These are phyloP conservation scores for Neurospora cerealis DNA, from an alignment of 495 filamentous ascomycete species.

Conservation along the genomic window DNA sequence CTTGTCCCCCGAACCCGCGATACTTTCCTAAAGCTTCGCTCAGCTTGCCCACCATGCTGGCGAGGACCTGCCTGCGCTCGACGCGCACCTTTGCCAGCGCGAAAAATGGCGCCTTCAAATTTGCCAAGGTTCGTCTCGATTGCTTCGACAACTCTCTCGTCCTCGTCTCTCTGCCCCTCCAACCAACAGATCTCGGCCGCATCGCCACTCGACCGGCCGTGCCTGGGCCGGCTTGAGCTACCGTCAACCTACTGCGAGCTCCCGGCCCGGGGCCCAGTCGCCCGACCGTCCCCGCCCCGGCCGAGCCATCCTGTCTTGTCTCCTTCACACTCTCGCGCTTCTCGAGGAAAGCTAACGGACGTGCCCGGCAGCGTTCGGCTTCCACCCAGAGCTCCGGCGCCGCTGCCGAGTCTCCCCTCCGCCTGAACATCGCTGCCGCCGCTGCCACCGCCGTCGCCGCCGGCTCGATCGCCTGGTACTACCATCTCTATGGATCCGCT, in stretches of 20 bases:
- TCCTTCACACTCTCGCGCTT: not conserved
- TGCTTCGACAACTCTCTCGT: not conserved
- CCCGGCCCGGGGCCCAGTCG: not conserved
- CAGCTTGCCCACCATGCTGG: slow-evolving; percentile 64
- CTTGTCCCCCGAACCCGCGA: slow-evolving; percentile 25
- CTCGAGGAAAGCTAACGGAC: slow-evolving; percentile 18
- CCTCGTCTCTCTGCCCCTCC: not conserved
- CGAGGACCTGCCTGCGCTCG: slow-evolving; percentile 71
- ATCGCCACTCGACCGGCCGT: not conserved
- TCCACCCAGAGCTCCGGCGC: slow-evolving; percentile 50
- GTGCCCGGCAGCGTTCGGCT: slow-evolving; percentile 44
- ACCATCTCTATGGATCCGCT: slow-evolving; percentile 83
- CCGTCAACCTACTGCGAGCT: not conserved
- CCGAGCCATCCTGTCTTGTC: not conserved
- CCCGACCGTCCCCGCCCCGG: not conserved
- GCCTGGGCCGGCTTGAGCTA: not conserved
- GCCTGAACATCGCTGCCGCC: slow-evolving; percentile 68
- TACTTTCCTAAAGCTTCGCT: slow-evolving; percentile 31
- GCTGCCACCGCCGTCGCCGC: slow-evolving; percentile 76
- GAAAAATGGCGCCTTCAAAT: slow-evolving; percentile 48
- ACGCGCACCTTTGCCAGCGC: slow-evolving; percentile 67
- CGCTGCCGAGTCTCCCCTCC: slow-evolving; percentile 48
- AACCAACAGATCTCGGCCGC: not conserved
- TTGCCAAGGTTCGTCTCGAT: slow-evolving; percentile 46
- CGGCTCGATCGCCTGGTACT: slow-evolving; percentile 90